These are phyloP conservation scores for Carex cristatella DNA, from an alignment of 176 grass and related monocot species.

Conservation along the genomic window DNA sequence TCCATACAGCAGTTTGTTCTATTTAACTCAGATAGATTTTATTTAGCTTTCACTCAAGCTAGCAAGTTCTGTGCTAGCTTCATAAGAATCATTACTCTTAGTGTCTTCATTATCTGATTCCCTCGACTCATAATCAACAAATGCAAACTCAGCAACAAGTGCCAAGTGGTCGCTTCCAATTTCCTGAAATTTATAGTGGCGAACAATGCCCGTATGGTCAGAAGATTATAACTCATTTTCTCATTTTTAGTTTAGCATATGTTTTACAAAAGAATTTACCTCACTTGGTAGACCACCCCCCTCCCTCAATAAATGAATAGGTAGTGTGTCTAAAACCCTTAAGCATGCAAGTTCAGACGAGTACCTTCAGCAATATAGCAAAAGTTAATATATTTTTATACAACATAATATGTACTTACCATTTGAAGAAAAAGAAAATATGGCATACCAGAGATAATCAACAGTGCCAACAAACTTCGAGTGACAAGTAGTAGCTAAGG, in stretches of 20 bases:
- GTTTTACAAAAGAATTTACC: slow-evolving; percentile 33
- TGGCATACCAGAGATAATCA: slow-evolving; percentile 80
- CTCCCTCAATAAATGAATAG: slow-evolving; percentile 44
- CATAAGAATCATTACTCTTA: not conserved
- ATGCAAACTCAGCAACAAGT: slow-evolving; percentile 69
- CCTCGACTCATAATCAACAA: slow-evolving; percentile 18
- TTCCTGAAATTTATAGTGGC: slow-evolving; percentile 39
- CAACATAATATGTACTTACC: not conserved
- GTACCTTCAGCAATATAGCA: slow-evolving; percentile 34
- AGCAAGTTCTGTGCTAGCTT: not conserved
- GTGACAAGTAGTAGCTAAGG: slow-evolving; percentile 70
- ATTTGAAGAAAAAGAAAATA: slow-evolving; percentile 4
- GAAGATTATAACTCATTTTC: slow-evolving; percentile 4
- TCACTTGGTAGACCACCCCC: slow-evolving; percentile 60
- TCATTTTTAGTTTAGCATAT: not conserved
- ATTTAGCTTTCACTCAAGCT: not conserved
- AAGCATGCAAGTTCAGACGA: slow-evolving; percentile 66
- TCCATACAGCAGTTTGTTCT: not conserved
- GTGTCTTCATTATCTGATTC: not conserved
- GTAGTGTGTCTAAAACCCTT: slow-evolving; percentile 65
- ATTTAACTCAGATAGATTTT: not conserved
- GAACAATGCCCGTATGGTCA: not conserved
- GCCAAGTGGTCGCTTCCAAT: slow-evolving; percentile 83
- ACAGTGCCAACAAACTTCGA: slow-evolving; percentile 86
- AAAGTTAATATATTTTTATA: not conserved